Evolutionary conservation across 1,139 yeast genomes (phyloP).

Genomic region (Scheffersomyces stambukii): DNA sequence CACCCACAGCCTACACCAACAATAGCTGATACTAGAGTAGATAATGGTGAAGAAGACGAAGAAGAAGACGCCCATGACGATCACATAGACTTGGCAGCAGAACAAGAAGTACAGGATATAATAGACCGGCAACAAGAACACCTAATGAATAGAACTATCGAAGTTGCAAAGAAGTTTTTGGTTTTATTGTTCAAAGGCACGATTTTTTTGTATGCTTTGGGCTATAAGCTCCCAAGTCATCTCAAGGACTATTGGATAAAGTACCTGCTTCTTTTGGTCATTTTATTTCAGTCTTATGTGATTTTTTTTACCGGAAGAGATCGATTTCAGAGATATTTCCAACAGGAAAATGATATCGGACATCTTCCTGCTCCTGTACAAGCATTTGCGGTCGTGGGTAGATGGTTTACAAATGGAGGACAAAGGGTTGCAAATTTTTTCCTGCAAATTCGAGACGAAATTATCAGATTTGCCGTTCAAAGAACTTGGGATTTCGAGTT

Average conservation of each 20-base stretch:
- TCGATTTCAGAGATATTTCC: constrained; percentile 5
- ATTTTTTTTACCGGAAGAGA: constrained; percentile 9
- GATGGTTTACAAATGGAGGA: neutral
- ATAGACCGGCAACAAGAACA: no score
- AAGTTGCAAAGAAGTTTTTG: no score
- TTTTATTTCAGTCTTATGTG: constrained; percentile 8
- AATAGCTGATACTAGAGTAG: constrained; percentile 1
- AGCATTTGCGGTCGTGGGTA: constrained; percentile 1
- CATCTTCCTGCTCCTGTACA: constrained; percentile 1
- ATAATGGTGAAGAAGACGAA: neutral
- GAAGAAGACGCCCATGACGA: neutral
- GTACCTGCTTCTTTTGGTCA: constrained; percentile 6
- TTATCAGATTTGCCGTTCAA: constrained; percentile 15
- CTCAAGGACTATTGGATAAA: constrained; percentile 10
- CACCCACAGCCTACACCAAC: constrained; percentile 5
- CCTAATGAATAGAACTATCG: no score
- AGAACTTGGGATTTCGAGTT: constrained; percentile 24
- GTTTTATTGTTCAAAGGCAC: constrained; percentile 6
- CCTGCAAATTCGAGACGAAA: constrained; percentile 8
- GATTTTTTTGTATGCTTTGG: constrained; percentile 7
- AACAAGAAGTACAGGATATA: no score
- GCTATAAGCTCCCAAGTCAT: constrained; percentile 9
- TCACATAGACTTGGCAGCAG: no score
- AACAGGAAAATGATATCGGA: constrained; percentile 1
- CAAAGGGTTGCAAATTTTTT: neutral